A percentile compares a stretch with the other conserved stretches of the same genome.
Evolutionary conservation across 2,329 filamentous ascomycete species (phyloP).

Genomic region (Mycocentrospora acerina): DNA sequence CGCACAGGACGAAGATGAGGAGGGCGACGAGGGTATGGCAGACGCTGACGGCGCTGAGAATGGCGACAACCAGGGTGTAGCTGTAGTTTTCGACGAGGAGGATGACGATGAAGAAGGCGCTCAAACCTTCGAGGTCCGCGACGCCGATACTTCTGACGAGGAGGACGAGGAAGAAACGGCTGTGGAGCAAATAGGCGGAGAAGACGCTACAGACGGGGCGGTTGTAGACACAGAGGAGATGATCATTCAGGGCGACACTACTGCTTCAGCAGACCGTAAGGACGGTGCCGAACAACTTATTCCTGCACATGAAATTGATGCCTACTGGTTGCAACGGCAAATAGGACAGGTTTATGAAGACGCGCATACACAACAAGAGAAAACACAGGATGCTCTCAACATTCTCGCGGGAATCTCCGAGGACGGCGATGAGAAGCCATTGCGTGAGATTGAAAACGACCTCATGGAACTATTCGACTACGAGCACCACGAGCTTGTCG

Average conservation of each 20-base stretch:
- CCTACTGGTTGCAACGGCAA: slow-evolving; percentile 94
- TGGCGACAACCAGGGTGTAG: slow-evolving; percentile 93
- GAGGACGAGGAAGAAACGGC: slow-evolving; percentile 65
- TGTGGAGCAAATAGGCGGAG: slow-evolving; percentile 58
- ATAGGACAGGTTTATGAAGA: slow-evolving; percentile 87
- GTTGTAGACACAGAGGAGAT: slow-evolving; percentile 70
- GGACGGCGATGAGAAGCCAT: slow-evolving; percentile 77
- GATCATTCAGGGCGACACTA: slow-evolving; percentile 72
- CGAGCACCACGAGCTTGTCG: slow-evolving; percentile 89
- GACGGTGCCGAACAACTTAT: slow-evolving; percentile 60
- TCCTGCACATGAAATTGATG: slow-evolving; percentile 87
- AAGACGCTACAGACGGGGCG: slow-evolving; percentile 51
- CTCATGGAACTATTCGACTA: slow-evolving; percentile 98
- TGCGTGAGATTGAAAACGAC: slow-evolving; percentile 96
- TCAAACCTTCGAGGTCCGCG: slow-evolving; percentile 81
- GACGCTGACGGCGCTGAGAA: slow-evolving; percentile 65
- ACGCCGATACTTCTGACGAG: slow-evolving; percentile 79
- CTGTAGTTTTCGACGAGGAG: slow-evolving; percentile 92
- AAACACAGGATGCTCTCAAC: slow-evolving; percentile 79
- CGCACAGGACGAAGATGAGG: slow-evolving; percentile 89
- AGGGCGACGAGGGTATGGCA: slow-evolving; percentile 66
- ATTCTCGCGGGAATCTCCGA: slow-evolving; percentile 77
- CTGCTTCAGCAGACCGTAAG: slow-evolving; percentile 41
- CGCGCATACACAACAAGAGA: slow-evolving; percentile 89
- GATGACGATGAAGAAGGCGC: slow-evolving; percentile 76